A percentile compares a stretch with the other conserved stretches of the same genome.
Evolutionary conservation across 1,139 yeast genomes (phyloP).

Genomic region (Yamadazyma diddensiae): DNA sequence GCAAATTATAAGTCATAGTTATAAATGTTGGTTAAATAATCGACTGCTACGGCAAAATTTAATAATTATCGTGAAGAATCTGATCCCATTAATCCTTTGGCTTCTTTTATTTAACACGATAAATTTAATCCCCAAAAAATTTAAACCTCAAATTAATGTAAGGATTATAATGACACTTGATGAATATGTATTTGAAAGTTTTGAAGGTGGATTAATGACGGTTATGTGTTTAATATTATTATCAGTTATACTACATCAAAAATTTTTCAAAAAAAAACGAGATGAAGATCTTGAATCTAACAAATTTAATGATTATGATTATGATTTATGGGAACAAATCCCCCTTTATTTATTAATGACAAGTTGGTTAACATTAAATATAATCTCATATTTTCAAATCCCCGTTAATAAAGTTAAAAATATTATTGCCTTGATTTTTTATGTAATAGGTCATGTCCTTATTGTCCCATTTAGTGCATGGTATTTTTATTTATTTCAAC

Average conservation of each 20-base stretch:
- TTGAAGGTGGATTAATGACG: constrained; percentile 15
- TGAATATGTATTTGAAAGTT: constrained; percentile 27
- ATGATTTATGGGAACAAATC: constrained; percentile 4
- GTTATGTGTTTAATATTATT: constrained; percentile 12
- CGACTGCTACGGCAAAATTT: constrained; percentile 27
- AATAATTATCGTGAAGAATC: constrained; percentile 43
- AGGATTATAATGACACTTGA: constrained; percentile 43
- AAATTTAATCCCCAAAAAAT: constrained; percentile 51
- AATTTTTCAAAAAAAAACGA: background rate
- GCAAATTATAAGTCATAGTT: constrained; percentile 5
- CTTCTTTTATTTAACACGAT: constrained; percentile 59
- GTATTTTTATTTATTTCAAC: constrained; percentile 64
- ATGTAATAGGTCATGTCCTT: constrained; percentile 57
- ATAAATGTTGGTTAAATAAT: constrained; percentile 28
- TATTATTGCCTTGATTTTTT: constrained; percentile 56
- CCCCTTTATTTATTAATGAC: constrained; percentile 29
- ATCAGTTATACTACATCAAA: constrained; percentile 2
- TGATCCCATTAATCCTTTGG: constrained; percentile 58
- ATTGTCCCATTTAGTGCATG: constrained; percentile 62
- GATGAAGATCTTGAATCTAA: too few relatives aligned
- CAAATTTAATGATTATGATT: too few relatives aligned
- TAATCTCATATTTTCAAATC: constrained; percentile 33
- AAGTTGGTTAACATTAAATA: constrained; percentile 42
- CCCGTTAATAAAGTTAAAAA: constrained; percentile 40
- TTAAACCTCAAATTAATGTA: constrained; percentile 57